phyloP scores from a whole-genome alignment of 1,139 yeast species.

The Casaregolazyma suthepensis region DNA sequence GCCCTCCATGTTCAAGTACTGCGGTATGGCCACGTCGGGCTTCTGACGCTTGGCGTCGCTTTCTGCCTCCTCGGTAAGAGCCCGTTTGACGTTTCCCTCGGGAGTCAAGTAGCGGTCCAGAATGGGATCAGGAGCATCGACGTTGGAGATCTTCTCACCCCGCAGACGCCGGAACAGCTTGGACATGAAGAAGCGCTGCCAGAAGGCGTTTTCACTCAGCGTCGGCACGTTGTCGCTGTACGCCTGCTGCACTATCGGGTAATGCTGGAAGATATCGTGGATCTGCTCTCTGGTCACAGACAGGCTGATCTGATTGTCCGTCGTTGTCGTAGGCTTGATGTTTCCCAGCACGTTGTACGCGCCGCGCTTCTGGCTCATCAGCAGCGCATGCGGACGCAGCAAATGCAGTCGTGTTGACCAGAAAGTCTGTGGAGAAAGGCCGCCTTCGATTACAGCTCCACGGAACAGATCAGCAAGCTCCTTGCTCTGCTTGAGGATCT shows the following conservation, averaged over 20 bases:
- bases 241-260: conserved; percentile 88
- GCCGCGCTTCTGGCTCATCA: conserved; percentile 79
- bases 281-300: conserved; percentile 88
- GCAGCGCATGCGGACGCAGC: conserved; percentile 77
- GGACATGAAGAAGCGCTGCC: conserved; percentile 95
- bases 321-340: conserved; percentile 82
- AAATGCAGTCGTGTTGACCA: conserved; percentile 83
- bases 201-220: conserved; percentile 82
- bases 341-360: conserved; percentile 92
- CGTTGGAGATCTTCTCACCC: conserved; percentile 75
- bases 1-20: conserved; percentile 62
- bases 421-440: conserved; percentile 73
- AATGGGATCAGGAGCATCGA: conserved; percentile 76
- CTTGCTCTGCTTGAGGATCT: conserved; percentile 62
- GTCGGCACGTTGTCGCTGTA: conserved; percentile 88
- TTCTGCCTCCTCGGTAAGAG: conserved; percentile 35
- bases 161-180: conserved; percentile 78
- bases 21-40: conserved; percentile 26
- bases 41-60: conserved; percentile 37
- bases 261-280: conserved; percentile 83
- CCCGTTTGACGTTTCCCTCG: conserved; percentile 12
- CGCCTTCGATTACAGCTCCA: conserved; percentile 78
- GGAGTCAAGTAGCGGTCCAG: conserved; percentile 69
- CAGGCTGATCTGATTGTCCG: conserved; percentile 69
- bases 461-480: conserved; percentile 71